Base-by-base conservation (phyloP, 768 basidiomycete genomes). In the Megacollybia marginata region DNA sequence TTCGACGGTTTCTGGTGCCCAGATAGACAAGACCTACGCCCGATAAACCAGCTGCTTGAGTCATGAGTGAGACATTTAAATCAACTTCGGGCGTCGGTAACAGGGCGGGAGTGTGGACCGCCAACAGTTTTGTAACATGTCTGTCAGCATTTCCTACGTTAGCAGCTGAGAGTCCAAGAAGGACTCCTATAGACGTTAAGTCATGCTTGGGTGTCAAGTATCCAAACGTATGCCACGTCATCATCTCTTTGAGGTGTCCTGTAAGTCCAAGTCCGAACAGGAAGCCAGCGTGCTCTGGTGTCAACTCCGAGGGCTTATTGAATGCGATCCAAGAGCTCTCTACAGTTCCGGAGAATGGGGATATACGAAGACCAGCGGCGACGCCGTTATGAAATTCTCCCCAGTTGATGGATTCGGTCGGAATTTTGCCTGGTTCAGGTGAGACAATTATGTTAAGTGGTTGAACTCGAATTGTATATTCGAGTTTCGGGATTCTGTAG, bases 381-480 rank as follows among this genome's bases (percentile, higher is more conserved):
- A 96, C 95, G 9, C 96, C 96, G 54, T 95, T 93, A 66, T 98
- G 93, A 66, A 99, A 99, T 52, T 94, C 89, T n/a, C 90, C 92
- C 96, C 95, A 99, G 47, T 74, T 78, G 5, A 80, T 66, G 31
- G 83, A 84, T 40, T 97, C 94, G 1, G 67, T 56, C 0, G 78
- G 72, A 51, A 92, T 78, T 62, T 90, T 88, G 16, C 83, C 83
- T n/a, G 72, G 61, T 51, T 91, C 89, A 1, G 84, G 81, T 13
- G 75, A 63, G 32, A 84, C 74, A 9, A 74, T 70, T 34, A 82
- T 64, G 57, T 88, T 88, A 47, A 82, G 68, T 5, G 90, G 91
- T 54, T 87, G 85, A 13, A 92, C 64, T 19, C 82, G 80, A 54
- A 92, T 75, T 23, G 78, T 71, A 57, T 79, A 88, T 58, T 92